Percentiles rank a stretch among this genome's conserved stretches.
phyloP scores from a whole-genome alignment of 164 flowering plant genomes.

The Vitis riparia region DNA sequence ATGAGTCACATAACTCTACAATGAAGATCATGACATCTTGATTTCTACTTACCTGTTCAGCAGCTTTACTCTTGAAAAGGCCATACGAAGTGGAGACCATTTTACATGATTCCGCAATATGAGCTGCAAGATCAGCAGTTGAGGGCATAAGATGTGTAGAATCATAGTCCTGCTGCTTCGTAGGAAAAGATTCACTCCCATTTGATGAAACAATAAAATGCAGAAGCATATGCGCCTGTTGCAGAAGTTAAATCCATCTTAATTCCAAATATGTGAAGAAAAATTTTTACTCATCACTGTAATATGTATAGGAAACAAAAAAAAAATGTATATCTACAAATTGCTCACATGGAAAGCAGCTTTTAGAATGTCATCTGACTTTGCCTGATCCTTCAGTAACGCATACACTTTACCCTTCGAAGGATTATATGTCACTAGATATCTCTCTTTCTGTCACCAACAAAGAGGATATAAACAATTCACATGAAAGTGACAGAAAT shows the following conservation, averaged over 20 bases:
- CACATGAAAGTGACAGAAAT: background rate
- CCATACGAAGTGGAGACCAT: slow-evolving; percentile 73
- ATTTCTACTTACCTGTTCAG: slow-evolving; percentile 65
- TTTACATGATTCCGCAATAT: slow-evolving; percentile 78
- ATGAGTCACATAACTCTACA: background rate
- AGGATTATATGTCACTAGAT: slow-evolving; percentile 85
- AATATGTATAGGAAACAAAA: background rate
- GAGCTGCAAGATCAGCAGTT: slow-evolving; percentile 48
- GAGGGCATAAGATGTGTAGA: slow-evolving; percentile 23
- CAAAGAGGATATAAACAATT: background rate
- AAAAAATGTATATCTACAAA: background rate
- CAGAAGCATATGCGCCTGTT: slow-evolving; percentile 89
- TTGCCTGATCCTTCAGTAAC: slow-evolving; percentile 87
- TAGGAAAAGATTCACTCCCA: slow-evolving; percentile 16
- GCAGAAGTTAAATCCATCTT: slow-evolving; percentile 7
- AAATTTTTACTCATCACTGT: background rate
- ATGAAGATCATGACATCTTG: background rate
- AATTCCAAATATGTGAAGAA: background rate
- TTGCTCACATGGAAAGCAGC: slow-evolving; percentile 94
- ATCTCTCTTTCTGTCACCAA: slow-evolving; percentile 72
- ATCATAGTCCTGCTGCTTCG: slow-evolving; percentile 23
- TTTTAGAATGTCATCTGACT: slow-evolving; percentile 92
- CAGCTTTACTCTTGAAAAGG: slow-evolving; percentile 75
- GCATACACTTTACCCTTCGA: slow-evolving; percentile 86
- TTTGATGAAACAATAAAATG: slow-evolving; percentile 65